Percentiles rank a stretch among this genome's conserved stretches.
phyloP scores from a whole-genome alignment of 108 stramenopile species.

The Asterionellopsis glacialis region DNA sequence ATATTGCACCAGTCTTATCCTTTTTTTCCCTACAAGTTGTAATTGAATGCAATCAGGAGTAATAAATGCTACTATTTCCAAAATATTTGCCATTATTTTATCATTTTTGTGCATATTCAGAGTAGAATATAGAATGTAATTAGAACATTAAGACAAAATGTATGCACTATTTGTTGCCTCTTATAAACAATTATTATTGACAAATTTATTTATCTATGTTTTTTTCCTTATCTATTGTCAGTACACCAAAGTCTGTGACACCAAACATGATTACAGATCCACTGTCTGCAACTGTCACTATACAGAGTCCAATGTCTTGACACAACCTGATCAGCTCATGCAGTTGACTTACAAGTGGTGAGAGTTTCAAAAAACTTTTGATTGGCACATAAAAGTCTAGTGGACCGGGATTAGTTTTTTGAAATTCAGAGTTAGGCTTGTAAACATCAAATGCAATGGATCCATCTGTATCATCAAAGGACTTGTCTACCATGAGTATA shows the following conservation, averaged over 20 bases:
- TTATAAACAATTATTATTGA: too few relatives aligned
- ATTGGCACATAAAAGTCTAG: constrained; percentile 70
- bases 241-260: constrained; percentile 57
- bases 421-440: constrained; percentile 64
- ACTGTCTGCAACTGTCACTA: constrained; percentile 67
- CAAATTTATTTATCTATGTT: too few relatives aligned
- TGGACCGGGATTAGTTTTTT: constrained; percentile 59
- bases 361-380: constrained; percentile 28
- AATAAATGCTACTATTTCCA: too few relatives aligned
- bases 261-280: constrained; percentile 80
- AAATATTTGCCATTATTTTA: too few relatives aligned
- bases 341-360: constrained; percentile 16
- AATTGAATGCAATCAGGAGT: too few relatives aligned
- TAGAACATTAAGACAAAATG: too few relatives aligned
- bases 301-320: constrained; percentile 53
- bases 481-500: neutral
- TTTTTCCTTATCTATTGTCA: too few relatives aligned
- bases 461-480: constrained; percentile 2
- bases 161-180: too few relatives aligned
- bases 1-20: too few relatives aligned
- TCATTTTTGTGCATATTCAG: too few relatives aligned
- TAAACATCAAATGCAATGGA: constrained; percentile 67
- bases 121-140: too few relatives aligned
- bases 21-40: too few relatives aligned
- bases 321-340: constrained; percentile 14